Percentiles rank a stretch among this genome's conserved stretches.
Evolutionary conservation across 345 rosid genomes (phyloP).

Genomic region (Eucalyptus microcorys): DNA sequence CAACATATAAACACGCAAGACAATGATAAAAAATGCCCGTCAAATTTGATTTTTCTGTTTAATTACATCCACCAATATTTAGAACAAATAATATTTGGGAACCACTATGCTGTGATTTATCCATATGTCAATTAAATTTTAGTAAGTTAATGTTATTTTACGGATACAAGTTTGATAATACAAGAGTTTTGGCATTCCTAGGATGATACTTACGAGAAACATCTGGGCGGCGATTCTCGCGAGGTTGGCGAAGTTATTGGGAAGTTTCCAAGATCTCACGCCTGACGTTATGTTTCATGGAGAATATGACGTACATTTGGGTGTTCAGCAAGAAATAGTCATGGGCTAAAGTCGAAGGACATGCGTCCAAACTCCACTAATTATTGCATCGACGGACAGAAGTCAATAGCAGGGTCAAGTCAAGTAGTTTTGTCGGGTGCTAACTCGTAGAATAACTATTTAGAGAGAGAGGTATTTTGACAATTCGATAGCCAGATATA

Average conservation of each 20-base stretch:
- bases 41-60: not conserved
- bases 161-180: not conserved
- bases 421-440: not conserved
- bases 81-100: not conserved
- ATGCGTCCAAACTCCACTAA: not conserved
- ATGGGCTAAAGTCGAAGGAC: not conserved
- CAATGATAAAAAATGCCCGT: not conserved
- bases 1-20: not conserved
- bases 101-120: not conserved
- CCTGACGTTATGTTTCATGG: not conserved
- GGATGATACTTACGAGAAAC: not conserved
- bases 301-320: not conserved
- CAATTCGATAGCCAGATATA: not conserved
- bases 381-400: not conserved
- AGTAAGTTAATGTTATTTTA: not conserved
- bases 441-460: fast-evolving
- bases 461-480: not conserved
- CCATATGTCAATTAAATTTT: not conserved
- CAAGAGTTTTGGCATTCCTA: not conserved
- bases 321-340: not conserved
- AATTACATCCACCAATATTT: not conserved
- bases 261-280: not conserved
- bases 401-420: not conserved
- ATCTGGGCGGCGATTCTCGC: not conserved
- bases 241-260: not conserved